A percentile compares a stretch with the other conserved stretches of the same genome.
Evolutionary conservation across 75 land plant species (phyloP).

Genomic region (Chamaecyparis obtusa): DNA sequence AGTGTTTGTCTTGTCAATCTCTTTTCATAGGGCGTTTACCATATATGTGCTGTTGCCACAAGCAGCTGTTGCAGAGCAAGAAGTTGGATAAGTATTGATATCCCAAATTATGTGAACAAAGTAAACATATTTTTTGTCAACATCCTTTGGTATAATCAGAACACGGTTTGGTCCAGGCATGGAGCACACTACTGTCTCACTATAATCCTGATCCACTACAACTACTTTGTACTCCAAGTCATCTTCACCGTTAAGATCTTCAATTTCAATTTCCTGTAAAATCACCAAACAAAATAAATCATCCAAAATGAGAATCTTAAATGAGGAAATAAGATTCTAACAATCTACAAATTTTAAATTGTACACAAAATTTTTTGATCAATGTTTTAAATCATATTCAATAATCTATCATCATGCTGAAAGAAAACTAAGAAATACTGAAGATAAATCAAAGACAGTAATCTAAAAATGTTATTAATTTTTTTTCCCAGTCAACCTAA

Average conservation of each 20-base stretch:
- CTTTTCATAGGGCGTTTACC: too few relatives aligned
- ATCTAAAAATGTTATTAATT: too few relatives aligned
- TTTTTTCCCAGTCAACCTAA: too few relatives aligned
- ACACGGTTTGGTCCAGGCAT: not conserved
- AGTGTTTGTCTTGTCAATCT: too few relatives aligned
- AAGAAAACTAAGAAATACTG: too few relatives aligned
- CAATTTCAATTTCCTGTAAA: not conserved
- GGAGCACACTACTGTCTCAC: not conserved
- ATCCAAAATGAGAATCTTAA: not conserved
- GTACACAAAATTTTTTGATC: too few relatives aligned
- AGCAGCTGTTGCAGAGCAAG: not conserved
- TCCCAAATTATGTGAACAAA: constrained; percentile 1
- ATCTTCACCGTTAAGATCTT: not conserved
- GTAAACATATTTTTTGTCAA: not conserved
- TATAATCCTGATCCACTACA: not conserved
- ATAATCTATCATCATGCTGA: too few relatives aligned
- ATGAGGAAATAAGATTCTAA: too few relatives aligned
- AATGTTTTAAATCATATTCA: too few relatives aligned
- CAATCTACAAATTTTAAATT: too few relatives aligned
- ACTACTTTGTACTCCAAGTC: not conserved
- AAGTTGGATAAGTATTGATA: not conserved
- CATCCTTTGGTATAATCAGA: not conserved
- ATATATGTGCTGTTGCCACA: not conserved
- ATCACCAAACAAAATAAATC: too few relatives aligned
- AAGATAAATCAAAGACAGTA: too few relatives aligned